phyloP scores from a whole-genome alignment of 129 eudicot genomes.

The Heracleum sosnowskyi region DNA sequence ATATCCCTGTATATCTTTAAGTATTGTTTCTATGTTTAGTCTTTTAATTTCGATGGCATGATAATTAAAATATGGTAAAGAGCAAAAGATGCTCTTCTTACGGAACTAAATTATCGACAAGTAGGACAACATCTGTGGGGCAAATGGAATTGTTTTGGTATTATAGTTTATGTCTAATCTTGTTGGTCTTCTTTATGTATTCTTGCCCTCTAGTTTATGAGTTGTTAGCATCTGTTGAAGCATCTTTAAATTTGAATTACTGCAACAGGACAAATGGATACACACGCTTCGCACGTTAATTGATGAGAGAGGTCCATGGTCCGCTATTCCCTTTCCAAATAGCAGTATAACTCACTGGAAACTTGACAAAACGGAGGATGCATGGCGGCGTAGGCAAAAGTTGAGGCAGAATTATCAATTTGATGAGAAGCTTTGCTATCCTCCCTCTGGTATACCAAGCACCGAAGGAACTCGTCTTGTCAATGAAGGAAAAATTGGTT shows the following conservation, averaged over 20 bases:
- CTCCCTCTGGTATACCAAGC: conserved; percentile 42
- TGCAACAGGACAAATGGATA: conserved; percentile 84
- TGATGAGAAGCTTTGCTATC: conserved; percentile 80
- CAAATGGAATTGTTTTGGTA: not conserved
- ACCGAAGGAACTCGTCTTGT: conserved; percentile 34
- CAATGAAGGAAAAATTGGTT: conserved; percentile 55
- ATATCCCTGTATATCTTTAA: not conserved
- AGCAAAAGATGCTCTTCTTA: not conserved
- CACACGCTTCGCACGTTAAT: conserved; percentile 79
- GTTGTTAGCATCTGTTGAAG: not conserved
- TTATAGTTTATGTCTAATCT: not conserved
- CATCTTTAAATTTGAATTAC: conserved; percentile 3
- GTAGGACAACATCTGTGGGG: not conserved
- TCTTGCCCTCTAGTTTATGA: not conserved
- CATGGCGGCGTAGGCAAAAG: conserved; percentile 91
- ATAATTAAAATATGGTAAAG: not conserved
- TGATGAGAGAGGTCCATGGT: conserved; percentile 99
- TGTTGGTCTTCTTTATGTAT: not conserved
- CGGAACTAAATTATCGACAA: not conserved
- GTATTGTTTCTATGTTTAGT: not conserved
- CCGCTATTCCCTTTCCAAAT: conserved; percentile 88
- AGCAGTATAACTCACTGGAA: conserved; percentile 69
- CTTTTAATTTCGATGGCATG: not conserved
- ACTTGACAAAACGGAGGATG: conserved; percentile 92
- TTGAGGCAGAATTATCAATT: conserved; percentile 85